Percentiles rank a stretch among this genome's conserved stretches.
These are phyloP conservation scores for Aspergillus indologenus DNA, from an alignment of 495 filamentous ascomycete species.

Conservation along the genomic window DNA sequence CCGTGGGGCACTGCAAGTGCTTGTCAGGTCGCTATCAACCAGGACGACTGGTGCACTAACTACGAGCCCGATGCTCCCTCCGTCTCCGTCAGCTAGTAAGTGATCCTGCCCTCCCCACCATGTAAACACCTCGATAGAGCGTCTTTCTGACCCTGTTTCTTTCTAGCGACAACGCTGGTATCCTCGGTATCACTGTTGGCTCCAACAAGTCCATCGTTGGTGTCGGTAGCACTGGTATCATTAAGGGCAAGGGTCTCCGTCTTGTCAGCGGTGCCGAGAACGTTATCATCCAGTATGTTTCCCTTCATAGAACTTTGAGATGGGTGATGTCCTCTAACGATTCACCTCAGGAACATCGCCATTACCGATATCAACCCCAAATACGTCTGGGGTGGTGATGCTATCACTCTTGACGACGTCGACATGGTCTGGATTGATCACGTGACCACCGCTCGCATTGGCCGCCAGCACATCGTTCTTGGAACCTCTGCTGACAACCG, in stretches of 20 bases:
- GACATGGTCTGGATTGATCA: conserved; percentile 50
- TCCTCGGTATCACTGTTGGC: conserved; percentile 41
- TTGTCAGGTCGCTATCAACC: conserved; percentile 54
- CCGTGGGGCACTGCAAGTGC: conserved; percentile 42
- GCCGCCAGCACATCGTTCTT: conserved; percentile 46
- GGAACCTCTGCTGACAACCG: conserved; percentile 39
- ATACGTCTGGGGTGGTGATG: conserved; percentile 51
- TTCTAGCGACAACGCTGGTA: conserved; percentile 38
- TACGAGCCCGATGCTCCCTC: conserved; percentile 35
- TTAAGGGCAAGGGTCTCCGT: conserved; percentile 45
- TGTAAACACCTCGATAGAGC: background rate
- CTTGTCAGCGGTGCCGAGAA: conserved; percentile 43
- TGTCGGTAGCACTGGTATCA: conserved; percentile 33
- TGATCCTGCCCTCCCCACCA: background rate
- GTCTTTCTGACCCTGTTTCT: background rate
- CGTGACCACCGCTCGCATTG: conserved; percentile 45
- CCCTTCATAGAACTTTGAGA: conserved; percentile 12
- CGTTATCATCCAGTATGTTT: conserved; percentile 44
- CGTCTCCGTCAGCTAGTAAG: conserved; percentile 39
- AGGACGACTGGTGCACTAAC: conserved; percentile 47
- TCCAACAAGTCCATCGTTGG: conserved; percentile 48
- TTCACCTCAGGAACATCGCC: conserved; percentile 36
- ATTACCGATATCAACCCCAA: conserved; percentile 48
- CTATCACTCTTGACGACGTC: conserved; percentile 40
- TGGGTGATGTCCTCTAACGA: no score